These are phyloP conservation scores for Cercospora brassicicola DNA, from an alignment of 2,329 filamentous ascomycete genomes.

Conservation along the genomic window DNA sequence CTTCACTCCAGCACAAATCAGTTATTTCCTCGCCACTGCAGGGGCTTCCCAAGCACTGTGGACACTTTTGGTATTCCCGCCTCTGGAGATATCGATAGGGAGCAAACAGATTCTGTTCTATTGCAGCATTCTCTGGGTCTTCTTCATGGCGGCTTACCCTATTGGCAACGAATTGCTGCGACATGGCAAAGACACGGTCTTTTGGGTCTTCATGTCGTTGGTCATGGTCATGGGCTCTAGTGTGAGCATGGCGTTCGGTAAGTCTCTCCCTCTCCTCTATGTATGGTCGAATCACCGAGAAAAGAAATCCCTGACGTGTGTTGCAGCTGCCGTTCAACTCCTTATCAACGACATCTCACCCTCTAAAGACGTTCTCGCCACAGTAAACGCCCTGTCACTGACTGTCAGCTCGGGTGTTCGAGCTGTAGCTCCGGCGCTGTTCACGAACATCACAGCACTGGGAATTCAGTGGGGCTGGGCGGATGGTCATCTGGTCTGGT, in stretches of 20 bases:
- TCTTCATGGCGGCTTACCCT: slow-evolving; percentile 60
- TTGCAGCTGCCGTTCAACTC: slow-evolving; percentile 64
- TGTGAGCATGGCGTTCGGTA: slow-evolving; percentile 67
- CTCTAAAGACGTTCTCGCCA: slow-evolving; percentile 63
- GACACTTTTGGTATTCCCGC: slow-evolving; percentile 69
- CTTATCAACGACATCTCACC: slow-evolving; percentile 73
- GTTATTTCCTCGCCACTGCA: slow-evolving; percentile 62
- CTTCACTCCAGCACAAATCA: slow-evolving; percentile 64
- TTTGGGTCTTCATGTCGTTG: slow-evolving; percentile 58
- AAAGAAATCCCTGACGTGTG: neutral
- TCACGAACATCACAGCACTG: slow-evolving; percentile 67
- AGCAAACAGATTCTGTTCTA: slow-evolving; percentile 64
- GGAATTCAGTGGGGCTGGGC: slow-evolving; percentile 64
- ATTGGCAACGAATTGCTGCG: slow-evolving; percentile 60
- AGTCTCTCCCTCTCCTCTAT: slow-evolving; percentile 20
- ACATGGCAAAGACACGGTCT: slow-evolving; percentile 46
- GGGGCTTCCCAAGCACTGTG: slow-evolving; percentile 69
- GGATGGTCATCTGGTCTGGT: slow-evolving; percentile 66
- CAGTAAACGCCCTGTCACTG: slow-evolving; percentile 68
- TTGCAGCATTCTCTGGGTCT: slow-evolving; percentile 61
- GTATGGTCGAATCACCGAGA: neutral
- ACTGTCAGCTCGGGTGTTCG: slow-evolving; percentile 62
- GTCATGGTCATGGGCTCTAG: slow-evolving; percentile 59
- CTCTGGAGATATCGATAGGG: slow-evolving; percentile 64
- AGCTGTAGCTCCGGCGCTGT: slow-evolving; percentile 64